Conservation (phyloP, 2,329 filamentous ascomycete genomes). For the Colletotrichum sp. region DNA sequence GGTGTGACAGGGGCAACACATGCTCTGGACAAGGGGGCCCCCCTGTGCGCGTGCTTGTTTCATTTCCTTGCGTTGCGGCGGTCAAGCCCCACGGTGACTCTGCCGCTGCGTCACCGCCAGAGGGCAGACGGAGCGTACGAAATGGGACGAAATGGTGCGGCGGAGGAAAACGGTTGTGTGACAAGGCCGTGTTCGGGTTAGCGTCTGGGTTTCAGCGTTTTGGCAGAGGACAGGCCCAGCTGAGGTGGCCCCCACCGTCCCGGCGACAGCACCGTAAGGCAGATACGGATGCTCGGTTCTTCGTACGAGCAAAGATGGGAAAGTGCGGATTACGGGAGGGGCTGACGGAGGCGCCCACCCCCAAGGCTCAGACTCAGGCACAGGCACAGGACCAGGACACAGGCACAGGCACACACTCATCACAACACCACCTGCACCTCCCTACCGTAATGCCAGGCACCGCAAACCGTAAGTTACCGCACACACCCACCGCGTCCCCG, state of each 20-base stretch:
- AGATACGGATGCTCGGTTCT: no score
- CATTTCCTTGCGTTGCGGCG: constrained; percentile 22
- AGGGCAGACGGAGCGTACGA: neutral
- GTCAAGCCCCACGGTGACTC: constrained; percentile 21
- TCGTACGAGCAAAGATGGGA: neutral
- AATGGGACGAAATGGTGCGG: neutral
- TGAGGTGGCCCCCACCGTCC: neutral
- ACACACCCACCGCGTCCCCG: neutral
- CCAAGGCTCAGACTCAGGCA: neutral
- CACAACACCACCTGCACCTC: neutral
- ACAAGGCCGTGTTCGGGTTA: neutral
- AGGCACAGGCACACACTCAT: neutral
- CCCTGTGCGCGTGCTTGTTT: constrained; percentile 19
- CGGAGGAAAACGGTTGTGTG: no score
- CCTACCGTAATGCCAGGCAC: neutral
- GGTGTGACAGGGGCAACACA: constrained; percentile 12
- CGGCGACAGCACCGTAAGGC: neutral
- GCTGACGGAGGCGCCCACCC: neutral
- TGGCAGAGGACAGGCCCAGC: neutral
- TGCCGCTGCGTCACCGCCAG: constrained; percentile 22
- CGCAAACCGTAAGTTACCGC: neutral
- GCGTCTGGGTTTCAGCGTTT: neutral
- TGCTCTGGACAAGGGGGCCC: neutral
- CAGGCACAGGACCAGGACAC: neutral
- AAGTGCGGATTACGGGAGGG: neutral